Base-by-base conservation (phyloP, 2,329 filamentous ascomycete genomes). In the Verticillium alfalfae region DNA sequence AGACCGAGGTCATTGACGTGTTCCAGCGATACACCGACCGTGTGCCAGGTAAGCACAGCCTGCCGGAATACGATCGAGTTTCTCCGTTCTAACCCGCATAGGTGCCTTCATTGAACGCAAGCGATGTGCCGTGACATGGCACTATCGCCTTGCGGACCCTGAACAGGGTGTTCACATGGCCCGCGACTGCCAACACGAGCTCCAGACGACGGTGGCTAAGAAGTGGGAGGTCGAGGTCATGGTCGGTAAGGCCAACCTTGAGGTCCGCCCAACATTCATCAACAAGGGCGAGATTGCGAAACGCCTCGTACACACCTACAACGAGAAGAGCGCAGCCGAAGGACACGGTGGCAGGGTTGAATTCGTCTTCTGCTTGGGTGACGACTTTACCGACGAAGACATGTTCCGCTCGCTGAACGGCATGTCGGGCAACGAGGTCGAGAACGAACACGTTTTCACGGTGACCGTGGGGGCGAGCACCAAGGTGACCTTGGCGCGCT, bases 381-480 rank as follows among this genome's bases (percentile, higher is more conserved):
- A 99, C 74, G 95, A 99, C 71, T 96, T 95, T 68, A 99, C 95
- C 6, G 95, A 99, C 72, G 95, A 99, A 83, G 94, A 96, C 88
- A 88, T 88, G 86, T 98, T 98, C 85, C 90, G 92, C 61, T 89
- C 92, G 15, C 83, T 98, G 55, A 87, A 87, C 69, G 80, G 78
- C 0, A 73, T 84, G 5, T 82, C 80, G 2, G 82, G 78, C 73
- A 83, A 70, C 71, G 83, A 73, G 71, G 88, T 76, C 74, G 83
- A 71, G 65, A 76, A 76, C 72, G 79, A 92, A 39, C 86, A 93
- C 70, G 86, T 96, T 65, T 98, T 96, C 76, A 92, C 92, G 2
- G 92, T 96, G 54, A 97, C 93, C 0, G 92, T 98, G 2, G 95
- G 95, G 2, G 90, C 93, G 5, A 95, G 90, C 75, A 93, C 90